phyloP scores from a whole-genome alignment of 148 eudicot species.

The Cornus kousa region DNA sequence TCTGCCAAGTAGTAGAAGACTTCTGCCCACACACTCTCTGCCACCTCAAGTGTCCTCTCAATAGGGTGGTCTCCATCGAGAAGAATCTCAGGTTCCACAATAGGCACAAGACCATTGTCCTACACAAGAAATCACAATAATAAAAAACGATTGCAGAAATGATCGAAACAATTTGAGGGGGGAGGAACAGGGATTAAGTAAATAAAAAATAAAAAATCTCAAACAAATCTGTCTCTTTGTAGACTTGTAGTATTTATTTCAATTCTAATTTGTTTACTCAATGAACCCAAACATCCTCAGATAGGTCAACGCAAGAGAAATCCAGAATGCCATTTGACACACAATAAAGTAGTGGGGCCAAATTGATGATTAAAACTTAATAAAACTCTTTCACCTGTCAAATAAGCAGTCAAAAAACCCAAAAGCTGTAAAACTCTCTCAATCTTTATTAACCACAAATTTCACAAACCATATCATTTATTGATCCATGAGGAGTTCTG shows the following conservation, averaged over 20 bases:
- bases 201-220: not conserved
- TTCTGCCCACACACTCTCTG: constrained; percentile 89
- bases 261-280: not conserved
- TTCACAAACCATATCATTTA: too few species aligned
- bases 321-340: too few species aligned
- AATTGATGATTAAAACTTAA: too few species aligned
- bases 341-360: too few species aligned
- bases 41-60: constrained; percentile 90
- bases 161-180: not conserved
- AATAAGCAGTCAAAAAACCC: too few species aligned
- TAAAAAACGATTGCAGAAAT: not conserved
- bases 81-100: constrained; percentile 97
- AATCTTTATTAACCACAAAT: too few species aligned
- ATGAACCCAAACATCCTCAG: not conserved
- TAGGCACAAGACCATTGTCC: constrained; percentile 97
- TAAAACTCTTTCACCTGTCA: too few species aligned
- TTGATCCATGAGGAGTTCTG: too few species aligned
- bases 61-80: constrained; percentile 97
- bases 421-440: too few species aligned
- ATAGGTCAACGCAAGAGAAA: not conserved
- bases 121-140: constrained; percentile 17
- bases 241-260: not conserved
- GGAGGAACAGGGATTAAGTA: not conserved
- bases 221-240: not conserved
- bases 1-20: constrained; percentile 88